Evolutionary conservation across 352 stramenopile species (phyloP), one percentile per base, ranked within the genome.

Genomic region (Thalassiosira livingstoniorum): DNA sequence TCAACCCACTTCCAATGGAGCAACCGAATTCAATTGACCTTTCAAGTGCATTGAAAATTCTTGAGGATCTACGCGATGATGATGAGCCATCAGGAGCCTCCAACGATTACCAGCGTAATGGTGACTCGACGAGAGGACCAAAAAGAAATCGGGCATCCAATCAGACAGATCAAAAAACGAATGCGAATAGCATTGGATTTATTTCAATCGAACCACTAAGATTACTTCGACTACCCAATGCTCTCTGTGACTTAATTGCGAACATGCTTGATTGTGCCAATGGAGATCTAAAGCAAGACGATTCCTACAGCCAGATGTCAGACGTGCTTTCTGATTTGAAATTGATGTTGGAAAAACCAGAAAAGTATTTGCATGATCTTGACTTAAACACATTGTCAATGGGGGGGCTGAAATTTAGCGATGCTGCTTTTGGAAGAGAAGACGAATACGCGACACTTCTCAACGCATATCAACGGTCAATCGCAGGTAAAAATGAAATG

Each of bases 201-300:
- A 35, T 39, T 35, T 23, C 67, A 3, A 27, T 73, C 4, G 45
- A 80, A 31, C 39, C 61, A 31, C 63, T 80, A 13, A 71, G 53
- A 65, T 29, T 15, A 45, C 31, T 53, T 45, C 60, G 72, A 31
- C 23, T 80, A 23, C 72, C 72, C 18, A 29, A 1, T 27, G 0
- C 72, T 35, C 15, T 80, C 11, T 80, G 72, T 54, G 35, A 80
- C 43, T 60, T 80, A 34, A 53, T 80, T 66, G 60, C 3, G 4
- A 72, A 80, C 45, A 80, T 80, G 72, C 23, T 80, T 23, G 60
- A 65, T 60, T 73, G 43, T 11, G 25, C 18, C 10, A 73, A 65
- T 32, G 72, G 61, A 15, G 63, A 51, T 60, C 35, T 80, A 13
- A 72, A 43, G 34, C n/a, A 23, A 66, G 45, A 72, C 42, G 71